phyloP scores from a whole-genome alignment of 2,329 filamentous ascomycete genomes.

The Fusarium brachygibbosum region DNA sequence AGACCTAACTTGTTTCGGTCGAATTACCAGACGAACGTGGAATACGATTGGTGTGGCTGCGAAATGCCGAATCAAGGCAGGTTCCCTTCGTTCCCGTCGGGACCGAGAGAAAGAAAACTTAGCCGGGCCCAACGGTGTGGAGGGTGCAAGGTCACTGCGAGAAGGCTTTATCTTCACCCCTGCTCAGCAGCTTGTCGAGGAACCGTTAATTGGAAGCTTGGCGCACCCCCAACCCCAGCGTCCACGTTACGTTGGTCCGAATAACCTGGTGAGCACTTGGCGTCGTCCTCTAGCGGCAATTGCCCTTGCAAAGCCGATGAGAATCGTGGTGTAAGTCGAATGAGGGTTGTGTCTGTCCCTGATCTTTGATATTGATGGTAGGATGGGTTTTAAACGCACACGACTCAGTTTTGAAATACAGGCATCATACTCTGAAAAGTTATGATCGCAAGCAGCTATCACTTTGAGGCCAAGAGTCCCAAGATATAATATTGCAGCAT shows the following conservation, averaged over 20 bases:
- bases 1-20: conserved; percentile 15
- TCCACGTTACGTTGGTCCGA: conserved; percentile 47
- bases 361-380: conserved; percentile 9
- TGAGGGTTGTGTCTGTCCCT: conserved; percentile 15
- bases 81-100: conserved; percentile 46
- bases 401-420: not conserved
- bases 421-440: not conserved
- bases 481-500: conserved; percentile 10
- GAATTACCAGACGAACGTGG: conserved; percentile 8
- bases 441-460: not conserved
- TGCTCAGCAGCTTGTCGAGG: not conserved
- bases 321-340: conserved; percentile 34
- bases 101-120: conserved; percentile 40
- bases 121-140: conserved; percentile 45
- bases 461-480: not conserved
- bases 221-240: conserved; percentile 32
- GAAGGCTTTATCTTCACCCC: conserved; percentile 30
- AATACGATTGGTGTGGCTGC: conserved; percentile 40
- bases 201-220: conserved; percentile 21
- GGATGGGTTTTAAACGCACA: not conserved
- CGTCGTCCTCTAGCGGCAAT: conserved; percentile 37
- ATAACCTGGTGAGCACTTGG: conserved; percentile 40
- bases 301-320: conserved; percentile 23
- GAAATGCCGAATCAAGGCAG: conserved; percentile 43
- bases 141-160: conserved; percentile 29